A percentile compares a stretch with the other conserved stretches of the same genome.
These are phyloP conservation scores for Pseudozyma hubeiensis DNA, from an alignment of 1,284 basidiomycete species.

Conservation along the genomic window DNA sequence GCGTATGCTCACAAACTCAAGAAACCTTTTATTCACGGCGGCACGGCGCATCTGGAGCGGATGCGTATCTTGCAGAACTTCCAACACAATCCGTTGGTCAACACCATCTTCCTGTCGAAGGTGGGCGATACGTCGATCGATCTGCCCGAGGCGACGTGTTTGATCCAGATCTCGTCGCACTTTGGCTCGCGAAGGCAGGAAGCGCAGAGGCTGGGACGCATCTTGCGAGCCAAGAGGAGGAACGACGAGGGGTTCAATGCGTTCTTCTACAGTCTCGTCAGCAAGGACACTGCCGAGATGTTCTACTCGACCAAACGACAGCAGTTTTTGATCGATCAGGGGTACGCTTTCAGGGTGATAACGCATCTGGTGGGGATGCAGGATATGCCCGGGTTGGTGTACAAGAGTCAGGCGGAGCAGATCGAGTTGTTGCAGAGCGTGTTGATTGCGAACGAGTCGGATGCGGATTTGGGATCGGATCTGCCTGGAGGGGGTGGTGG, in stretches of 20 bases:
- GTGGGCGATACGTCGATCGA: constrained; percentile 99
- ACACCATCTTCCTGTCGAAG: constrained; percentile 99
- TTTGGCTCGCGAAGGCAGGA: constrained; percentile 98
- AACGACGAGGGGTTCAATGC: constrained; percentile 99
- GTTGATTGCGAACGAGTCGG: constrained; percentile 88
- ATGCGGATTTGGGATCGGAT: constrained; percentile 87
- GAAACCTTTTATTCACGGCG: constrained; percentile 96
- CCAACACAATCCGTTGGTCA: constrained; percentile 91
- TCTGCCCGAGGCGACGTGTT: constrained; percentile 96
- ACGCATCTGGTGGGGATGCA: constrained; percentile 95
- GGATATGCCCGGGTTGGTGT: constrained; percentile 87
- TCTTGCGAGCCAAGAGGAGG: constrained; percentile 93
- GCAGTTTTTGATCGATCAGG: constrained; percentile 98
- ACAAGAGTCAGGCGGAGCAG: constrained; percentile 89
- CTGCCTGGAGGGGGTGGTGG: constrained; percentile 72
- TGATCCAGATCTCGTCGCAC: constrained; percentile 99
- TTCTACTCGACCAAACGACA: constrained; percentile 99
- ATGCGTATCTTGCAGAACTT: constrained; percentile 95
- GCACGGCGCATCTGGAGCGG: constrained; percentile 92
- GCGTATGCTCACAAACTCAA: constrained; percentile 93
- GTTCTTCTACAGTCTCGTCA: constrained; percentile 99
- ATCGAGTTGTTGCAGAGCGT: constrained; percentile 92
- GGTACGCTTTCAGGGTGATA: constrained; percentile 99
- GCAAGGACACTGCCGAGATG: constrained; percentile 99
- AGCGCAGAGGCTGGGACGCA: constrained; percentile 91